A percentile compares a stretch with the other conserved stretches of the same genome.
Evolutionary conservation across 139 green algal genomes (phyloP).

Genomic region (Chlorella vulgaris): DNA sequence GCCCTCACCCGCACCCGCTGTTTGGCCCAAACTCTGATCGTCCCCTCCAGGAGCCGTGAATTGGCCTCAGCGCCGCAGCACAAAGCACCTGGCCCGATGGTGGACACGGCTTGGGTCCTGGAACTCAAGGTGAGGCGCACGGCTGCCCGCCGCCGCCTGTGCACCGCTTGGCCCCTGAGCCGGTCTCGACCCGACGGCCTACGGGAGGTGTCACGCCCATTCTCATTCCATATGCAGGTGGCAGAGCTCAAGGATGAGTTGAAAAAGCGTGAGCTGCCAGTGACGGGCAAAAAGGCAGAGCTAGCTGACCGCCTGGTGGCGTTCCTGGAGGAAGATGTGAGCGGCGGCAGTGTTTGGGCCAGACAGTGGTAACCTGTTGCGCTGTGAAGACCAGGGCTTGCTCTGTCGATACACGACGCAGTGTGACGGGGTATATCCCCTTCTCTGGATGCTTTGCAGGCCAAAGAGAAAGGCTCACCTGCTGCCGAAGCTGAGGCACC

Average conservation of each 20-base stretch:
- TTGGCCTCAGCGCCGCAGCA: too few species aligned
- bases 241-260: conserved; percentile 63
- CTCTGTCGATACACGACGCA: too few species aligned
- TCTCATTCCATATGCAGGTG: conserved; percentile 7
- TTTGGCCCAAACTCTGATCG: too few species aligned
- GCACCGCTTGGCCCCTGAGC: background rate
- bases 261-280: conserved; percentile 46
- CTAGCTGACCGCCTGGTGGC: conserved; percentile 48
- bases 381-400: too few species aligned
- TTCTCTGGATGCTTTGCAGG: too few species aligned
- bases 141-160: background rate
- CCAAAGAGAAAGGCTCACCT: too few species aligned
- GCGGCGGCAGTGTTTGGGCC: background rate
- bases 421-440: too few species aligned
- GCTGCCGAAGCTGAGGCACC: background rate
- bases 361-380: too few species aligned
- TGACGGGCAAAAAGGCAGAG: conserved; percentile 56
- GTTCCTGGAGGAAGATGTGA: conserved; percentile 36
- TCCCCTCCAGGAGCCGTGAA: too few species aligned
- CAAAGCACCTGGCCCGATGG: too few species aligned
- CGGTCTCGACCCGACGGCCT: background rate
- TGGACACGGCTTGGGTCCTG: conserved; percentile 9
- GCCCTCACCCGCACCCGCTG: too few species aligned
- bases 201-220: background rate
- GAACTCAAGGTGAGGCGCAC: background rate